A percentile compares a stretch with the other conserved stretches of the same genome.
Conservation (phyloP, 805 yeast species). For the Saturnispora gosingensis region DNA sequence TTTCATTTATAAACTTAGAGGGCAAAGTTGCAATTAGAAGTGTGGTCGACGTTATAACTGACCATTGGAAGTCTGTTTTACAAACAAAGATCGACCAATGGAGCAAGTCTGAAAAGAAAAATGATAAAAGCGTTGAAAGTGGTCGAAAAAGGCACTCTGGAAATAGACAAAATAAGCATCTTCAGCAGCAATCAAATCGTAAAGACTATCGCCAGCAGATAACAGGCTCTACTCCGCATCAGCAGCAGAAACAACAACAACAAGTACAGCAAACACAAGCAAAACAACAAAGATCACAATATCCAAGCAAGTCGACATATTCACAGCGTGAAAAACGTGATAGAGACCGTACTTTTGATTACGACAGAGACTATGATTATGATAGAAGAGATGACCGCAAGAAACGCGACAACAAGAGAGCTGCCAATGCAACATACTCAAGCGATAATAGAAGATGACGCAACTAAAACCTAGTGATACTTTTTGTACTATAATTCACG, state of each 20-base stretch:
- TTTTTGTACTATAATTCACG: constrained; percentile 23
- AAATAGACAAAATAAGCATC: neutral
- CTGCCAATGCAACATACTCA: neutral
- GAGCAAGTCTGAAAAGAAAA: neutral
- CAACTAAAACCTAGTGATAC: neutral
- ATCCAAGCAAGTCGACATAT: neutral
- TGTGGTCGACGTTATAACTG: constrained; percentile 2
- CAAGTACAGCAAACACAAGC: constrained; percentile 1
- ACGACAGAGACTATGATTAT: constrained; percentile 3
- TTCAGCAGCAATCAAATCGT: neutral
- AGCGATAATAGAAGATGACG: neutral
- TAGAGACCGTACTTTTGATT: neutral
- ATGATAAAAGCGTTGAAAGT: neutral
- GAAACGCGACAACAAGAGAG: neutral
- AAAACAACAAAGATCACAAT: neutral
- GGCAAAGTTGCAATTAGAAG: constrained; percentile 7
- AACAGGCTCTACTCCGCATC: neutral
- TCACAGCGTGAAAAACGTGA: neutral
- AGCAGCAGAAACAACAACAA: too few species aligned
- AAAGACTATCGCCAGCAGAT: neutral
- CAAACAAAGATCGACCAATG: neutral
- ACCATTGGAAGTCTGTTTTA: constrained; percentile 5
- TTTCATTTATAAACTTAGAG: constrained; percentile 3
- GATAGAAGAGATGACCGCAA: constrained; percentile 1
- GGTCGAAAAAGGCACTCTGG: neutral